Percentiles rank a stretch among this genome's conserved stretches.
Evolutionary conservation across 129 eudicot genomes (phyloP).

Genomic region (Lactuca sativa): DNA sequence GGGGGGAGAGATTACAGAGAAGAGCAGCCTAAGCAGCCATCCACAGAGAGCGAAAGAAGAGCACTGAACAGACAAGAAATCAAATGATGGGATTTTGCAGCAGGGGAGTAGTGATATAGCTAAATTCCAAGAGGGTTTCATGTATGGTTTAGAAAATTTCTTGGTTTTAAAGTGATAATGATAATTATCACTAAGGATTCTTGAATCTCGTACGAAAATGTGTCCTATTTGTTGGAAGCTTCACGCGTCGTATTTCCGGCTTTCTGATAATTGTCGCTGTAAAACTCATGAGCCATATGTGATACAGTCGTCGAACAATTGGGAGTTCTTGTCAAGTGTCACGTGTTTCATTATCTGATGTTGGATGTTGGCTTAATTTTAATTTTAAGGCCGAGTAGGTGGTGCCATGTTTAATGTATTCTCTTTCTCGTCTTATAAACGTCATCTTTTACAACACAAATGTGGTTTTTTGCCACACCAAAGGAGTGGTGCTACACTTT

Average conservation of each 20-base stretch:
- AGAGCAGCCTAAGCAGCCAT: conserved; percentile 24
- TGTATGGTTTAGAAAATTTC: conserved; percentile 21
- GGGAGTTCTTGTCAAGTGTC: conserved; percentile 25
- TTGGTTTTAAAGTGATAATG: conserved; percentile 3
- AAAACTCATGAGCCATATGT: conserved; percentile 23
- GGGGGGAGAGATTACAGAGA: conserved; percentile 30
- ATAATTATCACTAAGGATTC: conserved; percentile 18
- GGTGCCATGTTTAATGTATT: too few species aligned
- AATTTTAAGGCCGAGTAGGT: too few species aligned
- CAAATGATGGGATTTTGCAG: neutral
- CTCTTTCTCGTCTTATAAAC: too few species aligned
- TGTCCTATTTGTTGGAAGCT: conserved; percentile 10
- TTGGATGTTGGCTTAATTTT: too few species aligned
- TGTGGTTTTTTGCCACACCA: too few species aligned
- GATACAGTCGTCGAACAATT: conserved; percentile 8
- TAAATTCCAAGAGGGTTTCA: conserved; percentile 14
- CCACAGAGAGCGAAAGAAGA: neutral
- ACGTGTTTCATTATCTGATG: conserved; percentile 10
- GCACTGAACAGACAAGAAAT: conserved; percentile 3
- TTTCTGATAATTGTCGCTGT: conserved; percentile 31
- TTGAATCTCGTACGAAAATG: conserved; percentile 1
- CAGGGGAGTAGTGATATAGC: neutral
- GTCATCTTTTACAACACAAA: too few species aligned
- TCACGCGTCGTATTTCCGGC: conserved; percentile 10
- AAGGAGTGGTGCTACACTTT: too few species aligned